These are phyloP conservation scores for Ocimum tenuiflorum DNA, from an alignment of 257 asterid species.

Conservation along the genomic window DNA sequence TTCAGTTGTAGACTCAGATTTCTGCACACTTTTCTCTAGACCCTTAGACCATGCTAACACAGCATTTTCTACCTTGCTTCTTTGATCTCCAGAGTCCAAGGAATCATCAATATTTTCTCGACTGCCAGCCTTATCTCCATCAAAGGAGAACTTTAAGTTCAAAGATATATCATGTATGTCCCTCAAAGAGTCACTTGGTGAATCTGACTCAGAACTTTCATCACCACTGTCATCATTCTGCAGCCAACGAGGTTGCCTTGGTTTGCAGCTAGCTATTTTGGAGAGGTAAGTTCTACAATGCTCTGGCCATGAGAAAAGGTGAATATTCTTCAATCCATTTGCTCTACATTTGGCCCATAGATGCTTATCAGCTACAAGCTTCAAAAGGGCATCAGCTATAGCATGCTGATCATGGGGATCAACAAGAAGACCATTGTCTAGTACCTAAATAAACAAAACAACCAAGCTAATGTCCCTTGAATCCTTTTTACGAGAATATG, in stretches of 20 bases:
- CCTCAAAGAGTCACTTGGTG: conserved; percentile 93
- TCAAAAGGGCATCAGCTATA: conserved; percentile 83
- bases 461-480: conserved; percentile 10
- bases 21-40: conserved; percentile 38
- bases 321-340: conserved; percentile 88
- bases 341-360: conserved; percentile 93
- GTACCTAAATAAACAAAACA: conserved; percentile 46
- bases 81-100: conserved; percentile 53
- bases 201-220: conserved; percentile 84
- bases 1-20: conserved; percentile 35
- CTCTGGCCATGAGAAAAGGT: conserved; percentile 96
- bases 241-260: conserved; percentile 95
- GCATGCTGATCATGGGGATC: conserved; percentile 95
- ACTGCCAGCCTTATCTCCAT: conserved; percentile 56
- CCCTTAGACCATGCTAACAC: conserved; percentile 67
- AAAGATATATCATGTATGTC: conserved; percentile 86
- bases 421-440: conserved; percentile 89
- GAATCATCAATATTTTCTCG: conserved; percentile 45
- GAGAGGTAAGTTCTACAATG: conserved; percentile 87
- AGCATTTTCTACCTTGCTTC: conserved; percentile 68
- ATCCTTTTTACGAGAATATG: neutral
- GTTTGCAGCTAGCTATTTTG: conserved; percentile 80
- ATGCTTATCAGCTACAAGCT: conserved; percentile 86
- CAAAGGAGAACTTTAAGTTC: conserved; percentile 83
- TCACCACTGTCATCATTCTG: conserved; percentile 45